Evolutionary conservation across 202 grass and related monocot species (phyloP), one percentile per base, ranked within the genome.

Genomic region (Carex sylvatica): DNA sequence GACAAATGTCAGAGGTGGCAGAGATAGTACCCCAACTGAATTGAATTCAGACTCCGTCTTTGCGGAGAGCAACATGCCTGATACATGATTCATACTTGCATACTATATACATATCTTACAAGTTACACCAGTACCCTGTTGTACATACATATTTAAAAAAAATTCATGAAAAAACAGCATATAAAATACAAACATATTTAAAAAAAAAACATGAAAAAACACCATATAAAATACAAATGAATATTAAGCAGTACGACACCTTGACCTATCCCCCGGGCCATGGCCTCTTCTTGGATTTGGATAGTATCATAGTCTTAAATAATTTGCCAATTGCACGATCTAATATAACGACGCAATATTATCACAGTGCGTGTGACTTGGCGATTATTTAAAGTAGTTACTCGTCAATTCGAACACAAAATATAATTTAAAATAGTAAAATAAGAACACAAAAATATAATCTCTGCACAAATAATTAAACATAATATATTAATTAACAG

Each of bases 1-100:
- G 53, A 78, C 51, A 60, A 22, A 3, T 78, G 80, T 53, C 80
- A 70, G 65, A 82, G 23, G 5, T 82, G 79, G 49, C 79, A 82
- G 79, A 22, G 14, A 10, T 60, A 60, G 53, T 78, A 78, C 18
- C 30, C 30, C 59, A 78, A 9, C 30, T 24, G 4, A 70, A 82
- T 47, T 20, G 64, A 82, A 70, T 40, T 82, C 47, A 70, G 62
- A 70, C 56, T 23, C 23, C 30, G 26, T 67, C 40, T 53, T 81
- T 42, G 78, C 12, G 10, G 40, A 66, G 53, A 81, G 61, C 6
- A 28, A 24, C 61, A 82, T 82, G 64, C 64, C 19, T 65, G 13
- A 58, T 82, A 46, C 47, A 82, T 82, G 80, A 82, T 28, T 28
- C 28, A 28, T 28, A 28, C 44, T 68, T 82, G 79, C 28, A 69